These are phyloP conservation scores for Punica granatum DNA, from an alignment of 345 rosid genomes.

Conservation along the genomic window DNA sequence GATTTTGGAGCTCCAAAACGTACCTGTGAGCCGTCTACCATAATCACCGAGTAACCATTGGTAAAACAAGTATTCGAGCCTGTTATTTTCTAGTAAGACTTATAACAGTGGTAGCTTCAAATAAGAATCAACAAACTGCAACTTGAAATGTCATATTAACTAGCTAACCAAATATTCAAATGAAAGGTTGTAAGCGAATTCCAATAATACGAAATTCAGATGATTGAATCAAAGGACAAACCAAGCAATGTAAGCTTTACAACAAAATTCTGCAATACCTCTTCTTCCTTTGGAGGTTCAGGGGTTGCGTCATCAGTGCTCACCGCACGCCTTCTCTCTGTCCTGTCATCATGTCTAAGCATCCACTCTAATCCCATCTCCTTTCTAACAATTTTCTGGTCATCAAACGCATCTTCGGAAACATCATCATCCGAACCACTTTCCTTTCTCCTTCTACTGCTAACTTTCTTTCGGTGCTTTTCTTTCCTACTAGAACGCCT, in stretches of 20 bases:
- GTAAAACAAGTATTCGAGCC: not conserved
- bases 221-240: not conserved
- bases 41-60: not conserved
- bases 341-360: conserved; percentile 53
- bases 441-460: conserved; percentile 12
- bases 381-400: conserved; percentile 49
- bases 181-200: not conserved
- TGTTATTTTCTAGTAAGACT: not conserved
- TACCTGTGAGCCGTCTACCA: too few species aligned
- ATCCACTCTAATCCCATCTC: conserved; percentile 85
- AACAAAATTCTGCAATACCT: conserved; percentile 28
- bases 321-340: conserved; percentile 24
- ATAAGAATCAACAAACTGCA: not conserved
- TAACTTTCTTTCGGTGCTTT: conserved; percentile 14
- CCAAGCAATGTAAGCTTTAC: not conserved
- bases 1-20: not conserved
- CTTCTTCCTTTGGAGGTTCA: conserved; percentile 31
- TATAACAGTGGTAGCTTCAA: not conserved
- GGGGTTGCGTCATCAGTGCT: conserved; percentile 28
- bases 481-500: conserved; percentile 16
- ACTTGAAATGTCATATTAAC: not conserved
- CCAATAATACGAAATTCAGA: not conserved
- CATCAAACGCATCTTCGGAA: conserved; percentile 19
- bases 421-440: not conserved
- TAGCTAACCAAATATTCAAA: not conserved